These are phyloP conservation scores for Exophiala lecanii-corni DNA, from an alignment of 2,329 filamentous ascomycete species.

Conservation along the genomic window DNA sequence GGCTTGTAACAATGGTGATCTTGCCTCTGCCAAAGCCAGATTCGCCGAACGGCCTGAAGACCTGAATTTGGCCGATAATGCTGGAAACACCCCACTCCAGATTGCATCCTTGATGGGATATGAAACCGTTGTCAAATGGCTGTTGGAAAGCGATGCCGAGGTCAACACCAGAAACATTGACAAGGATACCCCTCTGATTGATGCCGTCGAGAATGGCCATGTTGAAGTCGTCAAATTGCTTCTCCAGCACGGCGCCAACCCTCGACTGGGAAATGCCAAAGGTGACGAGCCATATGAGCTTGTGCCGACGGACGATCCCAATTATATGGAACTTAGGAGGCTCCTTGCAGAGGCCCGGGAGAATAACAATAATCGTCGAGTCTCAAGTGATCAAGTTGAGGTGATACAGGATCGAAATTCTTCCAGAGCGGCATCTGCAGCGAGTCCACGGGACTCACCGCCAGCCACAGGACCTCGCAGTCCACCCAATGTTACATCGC, in stretches of 20 bases:
- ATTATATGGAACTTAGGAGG: slow-evolving; percentile 72
- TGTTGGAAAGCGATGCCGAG: slow-evolving; percentile 79
- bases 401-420: slow-evolving; percentile 34
- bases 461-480: slow-evolving; percentile 37
- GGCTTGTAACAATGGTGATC: slow-evolving; percentile 79
- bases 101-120: slow-evolving; percentile 86
- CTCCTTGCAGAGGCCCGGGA: slow-evolving; percentile 62
- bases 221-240: slow-evolving; percentile 80
- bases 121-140: slow-evolving; percentile 77
- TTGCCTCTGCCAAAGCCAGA: slow-evolving; percentile 70
- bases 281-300: slow-evolving; percentile 88
- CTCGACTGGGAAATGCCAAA: slow-evolving; percentile 82
- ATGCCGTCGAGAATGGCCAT: slow-evolving; percentile 94
- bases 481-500: slow-evolving; percentile 32
- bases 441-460: slow-evolving; percentile 43
- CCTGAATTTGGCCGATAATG: slow-evolving; percentile 84
- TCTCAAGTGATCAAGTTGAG: slow-evolving; percentile 39
- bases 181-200: slow-evolving; percentile 88
- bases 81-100: slow-evolving; percentile 92
- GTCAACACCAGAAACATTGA: slow-evolving; percentile 73
- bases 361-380: slow-evolving; percentile 42
- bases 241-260: slow-evolving; percentile 82
- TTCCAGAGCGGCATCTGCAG: slow-evolving; percentile 40
- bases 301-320: slow-evolving; percentile 68
- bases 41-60: slow-evolving; percentile 78